phyloP scores from a whole-genome alignment of 768 basidiomycete species.

The Pilatotrama ljubarskyi region DNA sequence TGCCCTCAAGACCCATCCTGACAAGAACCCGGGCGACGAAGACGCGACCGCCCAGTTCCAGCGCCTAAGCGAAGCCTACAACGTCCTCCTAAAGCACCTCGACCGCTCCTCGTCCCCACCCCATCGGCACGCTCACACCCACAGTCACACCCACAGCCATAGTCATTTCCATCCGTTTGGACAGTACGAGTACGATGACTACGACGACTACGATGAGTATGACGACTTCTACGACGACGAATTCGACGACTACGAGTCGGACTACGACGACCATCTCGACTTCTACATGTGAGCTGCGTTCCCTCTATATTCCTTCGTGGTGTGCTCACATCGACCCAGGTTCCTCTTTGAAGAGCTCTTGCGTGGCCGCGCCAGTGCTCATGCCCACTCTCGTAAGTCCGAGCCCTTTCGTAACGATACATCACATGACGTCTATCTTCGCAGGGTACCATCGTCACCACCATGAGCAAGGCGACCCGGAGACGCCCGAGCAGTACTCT shows the following conservation, averaged over 20 bases:
- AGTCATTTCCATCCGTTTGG: slow-evolving; percentile 32
- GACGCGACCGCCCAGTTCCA: slow-evolving; percentile 72
- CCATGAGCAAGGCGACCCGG: slow-evolving; percentile 32
- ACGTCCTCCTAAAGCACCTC: slow-evolving; percentile 55
- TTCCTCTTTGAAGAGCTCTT: slow-evolving; percentile 50
- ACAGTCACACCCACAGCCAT: slow-evolving; percentile 6
- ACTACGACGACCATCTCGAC: slow-evolving; percentile 35
- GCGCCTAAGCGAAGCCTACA: slow-evolving; percentile 67
- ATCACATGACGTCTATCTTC: neutral
- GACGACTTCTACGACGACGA: slow-evolving; percentile 39
- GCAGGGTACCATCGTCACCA: slow-evolving; percentile 22
- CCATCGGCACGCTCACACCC: slow-evolving; percentile 20
- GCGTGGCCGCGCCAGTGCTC: slow-evolving; percentile 36
- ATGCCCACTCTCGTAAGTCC: slow-evolving; percentile 14
- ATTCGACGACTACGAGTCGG: slow-evolving; percentile 34
- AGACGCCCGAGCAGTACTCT: slow-evolving; percentile 53
- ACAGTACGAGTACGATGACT: slow-evolving; percentile 34
- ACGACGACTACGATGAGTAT: slow-evolving; percentile 37
- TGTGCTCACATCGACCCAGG: slow-evolving; percentile 33
- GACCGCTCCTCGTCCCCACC: slow-evolving; percentile 38
- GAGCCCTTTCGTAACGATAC: neutral
- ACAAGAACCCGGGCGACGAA: slow-evolving; percentile 69
- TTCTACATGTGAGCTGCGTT: slow-evolving; percentile 47
- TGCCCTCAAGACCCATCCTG: slow-evolving; percentile 71
- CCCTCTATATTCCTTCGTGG: neutral